A percentile compares a stretch with the other conserved stretches of the same genome.
Evolutionary conservation across 2,329 filamentous ascomycete species (phyloP).

Genomic region (Colletotrichum destructivum): DNA sequence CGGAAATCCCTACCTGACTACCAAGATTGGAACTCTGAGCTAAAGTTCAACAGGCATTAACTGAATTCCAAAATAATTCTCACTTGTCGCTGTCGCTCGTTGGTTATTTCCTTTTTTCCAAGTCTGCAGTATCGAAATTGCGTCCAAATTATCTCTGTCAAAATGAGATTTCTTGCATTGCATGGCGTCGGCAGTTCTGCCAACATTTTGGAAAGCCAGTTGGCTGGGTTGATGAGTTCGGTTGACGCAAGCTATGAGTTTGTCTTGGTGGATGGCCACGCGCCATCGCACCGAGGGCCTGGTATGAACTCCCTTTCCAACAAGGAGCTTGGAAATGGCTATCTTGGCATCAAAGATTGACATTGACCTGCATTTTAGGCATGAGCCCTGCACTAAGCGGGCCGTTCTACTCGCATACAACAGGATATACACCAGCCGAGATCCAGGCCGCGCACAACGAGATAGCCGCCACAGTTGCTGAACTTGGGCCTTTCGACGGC

Average conservation of each 20-base stretch:
- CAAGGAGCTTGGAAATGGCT: background rate
- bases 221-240: slow-evolving; percentile 20
- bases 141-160: background rate
- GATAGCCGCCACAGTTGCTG: slow-evolving; percentile 26
- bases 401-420: slow-evolving; percentile 27
- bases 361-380: background rate
- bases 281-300: slow-evolving; percentile 30
- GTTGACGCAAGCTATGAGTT: slow-evolving; percentile 41
- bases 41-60: no score
- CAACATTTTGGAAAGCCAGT: slow-evolving; percentile 31
- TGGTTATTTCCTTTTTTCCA: no score
- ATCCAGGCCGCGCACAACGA: slow-evolving; percentile 22
- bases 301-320: slow-evolving; percentile 10
- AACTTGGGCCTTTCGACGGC: slow-evolving; percentile 45
- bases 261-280: slow-evolving; percentile 30
- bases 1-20: background rate
- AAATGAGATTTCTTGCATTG: slow-evolving; percentile 36
- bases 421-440: slow-evolving; percentile 22
- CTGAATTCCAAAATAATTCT: no score
- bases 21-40: no score
- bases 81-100: no score
- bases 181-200: slow-evolving; percentile 35
- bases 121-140: no score
- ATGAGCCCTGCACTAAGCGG: slow-evolving; percentile 18
- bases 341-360: background rate